These are phyloP conservation scores for Platanthera guangdongensis DNA, from an alignment of 106 monocot species.

Conservation along the genomic window DNA sequence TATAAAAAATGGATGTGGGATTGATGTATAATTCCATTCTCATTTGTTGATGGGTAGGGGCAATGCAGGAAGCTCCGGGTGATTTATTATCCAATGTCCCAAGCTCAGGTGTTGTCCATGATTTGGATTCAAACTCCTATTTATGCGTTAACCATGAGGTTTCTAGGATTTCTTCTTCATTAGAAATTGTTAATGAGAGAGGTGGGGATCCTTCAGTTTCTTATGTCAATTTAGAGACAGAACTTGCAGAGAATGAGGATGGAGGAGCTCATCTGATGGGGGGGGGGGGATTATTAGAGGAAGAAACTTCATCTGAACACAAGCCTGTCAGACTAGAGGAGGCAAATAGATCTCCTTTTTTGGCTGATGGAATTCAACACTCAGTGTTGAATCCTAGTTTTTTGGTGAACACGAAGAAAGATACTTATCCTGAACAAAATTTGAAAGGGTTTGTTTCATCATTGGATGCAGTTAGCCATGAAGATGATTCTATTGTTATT, in stretches of 20 bases:
- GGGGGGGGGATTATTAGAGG: background rate
- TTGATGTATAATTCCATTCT: too few relatives aligned
- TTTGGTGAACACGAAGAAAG: slow-evolving; percentile 5
- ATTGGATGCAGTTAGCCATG: background rate
- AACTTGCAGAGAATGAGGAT: too few relatives aligned
- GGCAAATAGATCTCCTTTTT: slow-evolving; percentile 6
- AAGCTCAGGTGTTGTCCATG: background rate
- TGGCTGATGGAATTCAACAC: slow-evolving; percentile 4
- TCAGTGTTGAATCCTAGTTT: background rate
- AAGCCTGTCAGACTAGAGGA: slow-evolving; percentile 10
- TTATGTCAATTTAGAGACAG: too few relatives aligned
- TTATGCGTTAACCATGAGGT: slow-evolving; percentile 2
- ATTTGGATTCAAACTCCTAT: background rate
- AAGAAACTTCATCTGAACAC: background rate
- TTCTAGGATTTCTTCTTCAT: background rate
- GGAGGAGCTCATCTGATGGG: slow-evolving; percentile 7
- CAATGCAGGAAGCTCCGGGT: too few relatives aligned
- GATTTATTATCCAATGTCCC: slow-evolving; percentile 13
- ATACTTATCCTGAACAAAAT: slow-evolving; percentile 6
- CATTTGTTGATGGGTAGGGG: too few relatives aligned
- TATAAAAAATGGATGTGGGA: too few relatives aligned
- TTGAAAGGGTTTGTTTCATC: background rate
- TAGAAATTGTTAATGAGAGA: slow-evolving; percentile 4
- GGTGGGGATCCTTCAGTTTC: background rate
- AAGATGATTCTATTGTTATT: background rate